A percentile compares a stretch with the other conserved stretches of the same genome.
These are phyloP conservation scores for Vachellia collinsii DNA, from an alignment of 306 rosid genomes.

Conservation along the genomic window DNA sequence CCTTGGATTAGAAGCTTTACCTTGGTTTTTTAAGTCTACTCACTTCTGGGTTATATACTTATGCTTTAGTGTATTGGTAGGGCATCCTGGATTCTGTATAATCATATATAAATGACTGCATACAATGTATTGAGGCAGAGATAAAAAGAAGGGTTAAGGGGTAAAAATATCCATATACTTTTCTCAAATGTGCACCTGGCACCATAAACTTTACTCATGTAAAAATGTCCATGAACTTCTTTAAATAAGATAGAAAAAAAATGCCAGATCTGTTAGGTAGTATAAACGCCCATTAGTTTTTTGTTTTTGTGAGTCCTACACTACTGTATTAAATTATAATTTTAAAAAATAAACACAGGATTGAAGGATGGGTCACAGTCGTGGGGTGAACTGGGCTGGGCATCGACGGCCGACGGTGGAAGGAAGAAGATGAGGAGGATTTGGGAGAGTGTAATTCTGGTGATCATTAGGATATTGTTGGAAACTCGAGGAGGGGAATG, in stretches of 20 bases:
- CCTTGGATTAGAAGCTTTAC: background rate
- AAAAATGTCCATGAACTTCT: too few species aligned
- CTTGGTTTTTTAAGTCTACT: background rate
- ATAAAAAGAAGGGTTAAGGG: background rate
- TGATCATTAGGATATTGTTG: background rate
- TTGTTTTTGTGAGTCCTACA: too few species aligned
- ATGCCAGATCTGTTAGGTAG: too few species aligned
- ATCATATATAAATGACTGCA: background rate
- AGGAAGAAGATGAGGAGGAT: background rate
- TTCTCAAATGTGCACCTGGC: too few species aligned
- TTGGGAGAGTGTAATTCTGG: background rate
- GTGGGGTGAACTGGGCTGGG: background rate
- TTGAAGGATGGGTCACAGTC: background rate
- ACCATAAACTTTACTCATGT: too few species aligned
- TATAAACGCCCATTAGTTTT: too few species aligned
- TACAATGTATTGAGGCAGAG: background rate
- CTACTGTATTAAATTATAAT: too few species aligned
- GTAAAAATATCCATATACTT: too few species aligned
- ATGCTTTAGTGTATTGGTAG: slow-evolving; percentile 26
- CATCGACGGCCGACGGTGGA: background rate
- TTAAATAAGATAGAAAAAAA: too few species aligned
- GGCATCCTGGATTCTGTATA: background rate
- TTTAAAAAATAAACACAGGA: background rate
- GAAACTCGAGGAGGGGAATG: too few species aligned
- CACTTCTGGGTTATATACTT: slow-evolving; percentile 20